These are phyloP conservation scores for Cystobasidiaceae sp. DNA, from an alignment of 1,284 basidiomycete genomes.

Conservation along the genomic window DNA sequence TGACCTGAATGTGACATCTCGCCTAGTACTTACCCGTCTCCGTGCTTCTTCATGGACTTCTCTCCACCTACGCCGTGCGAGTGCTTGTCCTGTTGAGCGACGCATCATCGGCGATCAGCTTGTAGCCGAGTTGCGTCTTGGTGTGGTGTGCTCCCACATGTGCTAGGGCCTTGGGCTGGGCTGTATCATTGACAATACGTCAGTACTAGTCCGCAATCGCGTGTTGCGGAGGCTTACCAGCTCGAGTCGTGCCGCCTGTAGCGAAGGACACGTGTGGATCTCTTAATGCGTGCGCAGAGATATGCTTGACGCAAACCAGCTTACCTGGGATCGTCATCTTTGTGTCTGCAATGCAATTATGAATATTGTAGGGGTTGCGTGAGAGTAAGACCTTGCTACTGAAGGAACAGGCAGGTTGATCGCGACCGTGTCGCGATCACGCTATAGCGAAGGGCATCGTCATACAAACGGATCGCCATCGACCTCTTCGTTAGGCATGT, in stretches of 20 bases:
- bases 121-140: background rate
- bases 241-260: slow-evolving; percentile 27
- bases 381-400: background rate
- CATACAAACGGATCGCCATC: background rate
- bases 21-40: slow-evolving; percentile 2
- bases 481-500: background rate
- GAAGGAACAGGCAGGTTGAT: background rate
- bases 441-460: background rate
- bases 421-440: background rate
- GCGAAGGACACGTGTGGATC: background rate
- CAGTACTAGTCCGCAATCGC: background rate
- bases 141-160: background rate
- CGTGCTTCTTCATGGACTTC: slow-evolving; percentile 24
- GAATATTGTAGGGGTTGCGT: background rate
- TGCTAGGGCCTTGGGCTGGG: slow-evolving; percentile 24
- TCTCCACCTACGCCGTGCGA: slow-evolving; percentile 23
- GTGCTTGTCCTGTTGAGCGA: slow-evolving; percentile 26
- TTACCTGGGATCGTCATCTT: slow-evolving; percentile 26
- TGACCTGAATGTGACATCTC: background rate
- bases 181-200: background rate
- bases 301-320: background rate
- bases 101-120: background rate
- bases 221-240: background rate
- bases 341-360: background rate
- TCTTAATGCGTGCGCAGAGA: background rate